phyloP scores from a whole-genome alignment of 345 rosid genomes.

The Draba incana region DNA sequence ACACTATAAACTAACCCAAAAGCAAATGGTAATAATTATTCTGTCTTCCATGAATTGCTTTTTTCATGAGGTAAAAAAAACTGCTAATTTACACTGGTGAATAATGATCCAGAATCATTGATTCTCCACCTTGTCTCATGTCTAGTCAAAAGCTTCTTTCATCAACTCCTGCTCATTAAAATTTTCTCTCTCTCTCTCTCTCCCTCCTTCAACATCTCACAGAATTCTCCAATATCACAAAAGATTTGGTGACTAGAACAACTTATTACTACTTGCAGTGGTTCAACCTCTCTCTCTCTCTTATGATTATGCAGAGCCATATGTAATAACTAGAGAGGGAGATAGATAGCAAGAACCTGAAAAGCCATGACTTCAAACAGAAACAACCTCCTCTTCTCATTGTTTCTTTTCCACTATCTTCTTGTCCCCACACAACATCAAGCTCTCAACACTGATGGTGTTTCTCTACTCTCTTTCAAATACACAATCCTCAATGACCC shows the following conservation, averaged over 20 bases:
- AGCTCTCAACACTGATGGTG: conserved; percentile 65
- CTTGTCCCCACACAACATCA: conserved; percentile 43
- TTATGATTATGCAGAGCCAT: conserved; percentile 43
- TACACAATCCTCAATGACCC: conserved; percentile 72
- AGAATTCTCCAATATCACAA: conserved; percentile 37
- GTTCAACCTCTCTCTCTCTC: conserved; percentile 56
- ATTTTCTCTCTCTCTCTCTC: conserved; percentile 33
- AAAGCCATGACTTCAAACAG: conserved; percentile 42
- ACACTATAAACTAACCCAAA: background rate
- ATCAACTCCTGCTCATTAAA: conserved; percentile 34
- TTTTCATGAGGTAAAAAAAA: background rate
- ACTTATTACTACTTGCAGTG: conserved; percentile 54
- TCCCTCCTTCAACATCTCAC: conserved; percentile 37
- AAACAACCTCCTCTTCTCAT: conserved; percentile 37
- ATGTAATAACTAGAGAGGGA: conserved; percentile 21
- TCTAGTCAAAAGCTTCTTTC: conserved; percentile 42
- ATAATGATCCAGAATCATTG: conserved; percentile 30
- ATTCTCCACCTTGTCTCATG: conserved; percentile 43
- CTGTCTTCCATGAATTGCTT: conserved; percentile 23
- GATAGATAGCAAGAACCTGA: conserved; percentile 16
- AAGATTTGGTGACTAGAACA: conserved; percentile 73
- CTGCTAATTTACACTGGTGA: conserved; percentile 26
- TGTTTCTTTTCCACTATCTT: conserved; percentile 38
- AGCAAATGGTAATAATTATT: conserved; percentile 18
- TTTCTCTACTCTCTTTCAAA: conserved; percentile 65